phyloP scores from a whole-genome alignment of 768 basidiomycete species.

The Pulveroboletus ravenelii region DNA sequence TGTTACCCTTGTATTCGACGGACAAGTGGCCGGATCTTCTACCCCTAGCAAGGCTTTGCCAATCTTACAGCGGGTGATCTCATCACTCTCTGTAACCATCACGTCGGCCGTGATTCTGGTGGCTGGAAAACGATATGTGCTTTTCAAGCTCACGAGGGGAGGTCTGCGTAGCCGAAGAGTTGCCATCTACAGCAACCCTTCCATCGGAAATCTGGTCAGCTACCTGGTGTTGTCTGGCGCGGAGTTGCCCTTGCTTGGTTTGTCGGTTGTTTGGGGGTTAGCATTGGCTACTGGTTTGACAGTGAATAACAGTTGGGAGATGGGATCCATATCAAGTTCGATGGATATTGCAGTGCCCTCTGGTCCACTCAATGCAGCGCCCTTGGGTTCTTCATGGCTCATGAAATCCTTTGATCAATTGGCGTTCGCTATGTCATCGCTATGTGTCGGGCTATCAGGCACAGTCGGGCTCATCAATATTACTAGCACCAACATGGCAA shows the following conservation, averaged over 20 bases:
- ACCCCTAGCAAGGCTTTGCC: background rate
- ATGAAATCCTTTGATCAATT: background rate
- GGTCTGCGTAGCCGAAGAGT: slow-evolving; percentile 12
- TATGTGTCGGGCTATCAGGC: background rate
- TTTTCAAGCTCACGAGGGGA: slow-evolving; percentile 8
- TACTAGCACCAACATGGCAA: background rate
- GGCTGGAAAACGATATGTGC: slow-evolving; percentile 13
- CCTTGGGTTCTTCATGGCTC: background rate
- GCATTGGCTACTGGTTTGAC: slow-evolving; percentile 13
- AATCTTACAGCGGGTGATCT: slow-evolving; percentile 6
- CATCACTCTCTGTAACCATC: slow-evolving; percentile 10
- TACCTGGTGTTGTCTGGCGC: slow-evolving; percentile 2
- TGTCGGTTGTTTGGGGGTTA: slow-evolving; percentile 10
- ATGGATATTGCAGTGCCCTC: background rate
- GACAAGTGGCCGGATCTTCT: background rate
- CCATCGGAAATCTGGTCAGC: slow-evolving; percentile 9
- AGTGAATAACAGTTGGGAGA: slow-evolving; percentile 5
- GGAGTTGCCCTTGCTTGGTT: slow-evolving; percentile 8
- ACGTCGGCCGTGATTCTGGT: slow-evolving; percentile 15
- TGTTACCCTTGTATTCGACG: slow-evolving; percentile 6
- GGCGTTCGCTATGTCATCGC: background rate
- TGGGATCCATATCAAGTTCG: background rate
- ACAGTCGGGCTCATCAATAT: slow-evolving; percentile 11
- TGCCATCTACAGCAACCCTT: slow-evolving; percentile 8
- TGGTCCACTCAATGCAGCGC: slow-evolving; percentile 2